Evolutionary conservation across 495 filamentous ascomycete genomes (phyloP).

Genomic region (Stereocaulon alpinum): DNA sequence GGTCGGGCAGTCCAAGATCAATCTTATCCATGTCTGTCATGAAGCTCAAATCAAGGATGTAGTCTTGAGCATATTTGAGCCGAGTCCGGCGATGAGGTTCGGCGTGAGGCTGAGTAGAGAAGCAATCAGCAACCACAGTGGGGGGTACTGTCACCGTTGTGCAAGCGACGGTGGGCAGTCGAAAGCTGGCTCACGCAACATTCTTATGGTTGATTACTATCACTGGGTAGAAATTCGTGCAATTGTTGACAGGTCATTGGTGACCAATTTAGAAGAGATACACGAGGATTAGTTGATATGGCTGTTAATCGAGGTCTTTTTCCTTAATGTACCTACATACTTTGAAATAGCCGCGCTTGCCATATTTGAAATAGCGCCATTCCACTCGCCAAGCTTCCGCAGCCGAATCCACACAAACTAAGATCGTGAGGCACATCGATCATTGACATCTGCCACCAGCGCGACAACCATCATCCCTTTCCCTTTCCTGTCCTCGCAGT

Average conservation of each 20-base stretch:
- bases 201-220: not conserved
- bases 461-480: not conserved
- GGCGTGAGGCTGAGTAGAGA: not conserved
- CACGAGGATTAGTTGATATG: no score
- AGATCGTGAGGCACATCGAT: not conserved
- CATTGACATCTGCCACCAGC: constrained; percentile 7
- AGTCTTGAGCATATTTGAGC: no score
- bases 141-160: not conserved
- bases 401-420: constrained; percentile 16
- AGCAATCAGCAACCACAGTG: constrained; percentile 6
- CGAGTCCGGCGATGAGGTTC: no score
- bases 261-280: not conserved
- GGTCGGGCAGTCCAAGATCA: no score
- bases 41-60: no score
- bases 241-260: not conserved
- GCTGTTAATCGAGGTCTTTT: no score
- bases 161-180: not conserved
- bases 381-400: constrained; percentile 1
- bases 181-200: not conserved
- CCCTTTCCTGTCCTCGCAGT: not conserved
- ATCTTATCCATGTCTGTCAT: no score
- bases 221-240: not conserved
- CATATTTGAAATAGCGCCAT: not conserved
- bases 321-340: no score
- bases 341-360: no score